A percentile compares a stretch with the other conserved stretches of the same genome.
Evolutionary conservation across 139 green algal genomes (phyloP).

Genomic region (Protoeuglena noctilucae): DNA sequence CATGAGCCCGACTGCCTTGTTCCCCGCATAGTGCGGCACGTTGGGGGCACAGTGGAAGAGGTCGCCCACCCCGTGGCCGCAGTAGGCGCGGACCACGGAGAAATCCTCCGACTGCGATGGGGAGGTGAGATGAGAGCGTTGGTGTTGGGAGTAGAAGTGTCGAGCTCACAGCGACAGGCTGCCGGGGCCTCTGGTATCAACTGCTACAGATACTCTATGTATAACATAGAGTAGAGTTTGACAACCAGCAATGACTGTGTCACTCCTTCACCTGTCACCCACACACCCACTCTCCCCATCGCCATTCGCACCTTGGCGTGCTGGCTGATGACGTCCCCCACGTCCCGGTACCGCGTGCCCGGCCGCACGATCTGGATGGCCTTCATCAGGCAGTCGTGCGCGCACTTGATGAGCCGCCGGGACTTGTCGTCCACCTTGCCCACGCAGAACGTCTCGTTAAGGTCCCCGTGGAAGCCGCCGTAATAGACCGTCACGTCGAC

Average conservation of each 20-base stretch:
- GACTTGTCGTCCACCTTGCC: constrained; percentile 49
- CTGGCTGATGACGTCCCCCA: constrained; percentile 75
- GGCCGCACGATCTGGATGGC: constrained; percentile 73
- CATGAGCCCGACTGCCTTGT: constrained; percentile 85
- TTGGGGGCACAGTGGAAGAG: constrained; percentile 95
- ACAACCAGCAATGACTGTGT: too few relatives aligned
- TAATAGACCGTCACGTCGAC: constrained; percentile 83
- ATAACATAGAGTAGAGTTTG: too few relatives aligned
- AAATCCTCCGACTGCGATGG: constrained; percentile 16
- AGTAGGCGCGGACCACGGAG: constrained; percentile 81
- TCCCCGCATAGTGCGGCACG: constrained; percentile 85
- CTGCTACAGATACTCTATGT: too few relatives aligned
- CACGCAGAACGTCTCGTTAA: constrained; percentile 90
- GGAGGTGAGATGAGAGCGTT: too few relatives aligned
- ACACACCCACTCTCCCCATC: constrained; percentile 26
- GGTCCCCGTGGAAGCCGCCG: constrained; percentile 80
- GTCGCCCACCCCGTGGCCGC: constrained; percentile 89
- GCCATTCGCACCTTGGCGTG: too few relatives aligned
- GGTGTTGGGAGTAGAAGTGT: too few relatives aligned
- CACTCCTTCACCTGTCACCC: too few relatives aligned
- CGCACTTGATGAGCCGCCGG: constrained; percentile 58
- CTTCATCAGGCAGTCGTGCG: constrained; percentile 56
- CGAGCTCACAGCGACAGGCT: too few relatives aligned
- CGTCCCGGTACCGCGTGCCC: constrained; percentile 70
- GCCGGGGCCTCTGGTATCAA: too few relatives aligned